phyloP scores from a whole-genome alignment of 352 stramenopile genomes.

The Saprolegnia parasitica region DNA sequence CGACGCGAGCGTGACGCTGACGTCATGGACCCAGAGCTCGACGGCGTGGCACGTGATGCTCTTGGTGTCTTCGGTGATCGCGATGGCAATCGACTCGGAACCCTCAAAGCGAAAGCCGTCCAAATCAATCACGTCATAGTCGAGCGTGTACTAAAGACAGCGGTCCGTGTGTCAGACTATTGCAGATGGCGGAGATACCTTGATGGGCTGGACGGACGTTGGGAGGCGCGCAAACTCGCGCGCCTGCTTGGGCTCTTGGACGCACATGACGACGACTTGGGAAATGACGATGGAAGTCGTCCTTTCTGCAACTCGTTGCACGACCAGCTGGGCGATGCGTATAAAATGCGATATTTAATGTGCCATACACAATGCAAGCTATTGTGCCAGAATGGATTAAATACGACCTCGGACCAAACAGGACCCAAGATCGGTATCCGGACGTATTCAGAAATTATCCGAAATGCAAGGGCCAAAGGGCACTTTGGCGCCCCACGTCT shows the following conservation, averaged over 20 bases:
- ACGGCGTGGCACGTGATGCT: constrained; percentile 91
- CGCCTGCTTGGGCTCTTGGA: background rate
- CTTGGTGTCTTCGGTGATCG: constrained; percentile 53
- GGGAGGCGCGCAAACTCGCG: constrained; percentile 63
- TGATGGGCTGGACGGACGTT: constrained; percentile 47
- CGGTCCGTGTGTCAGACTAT: constrained; percentile 4
- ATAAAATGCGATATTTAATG: background rate
- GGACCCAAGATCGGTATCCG: constrained; percentile 6
- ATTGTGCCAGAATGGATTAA: background rate
- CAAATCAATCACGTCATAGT: constrained; percentile 70
- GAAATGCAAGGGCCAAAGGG: constrained; percentile 11
- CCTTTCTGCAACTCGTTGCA: background rate
- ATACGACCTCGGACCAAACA: background rate
- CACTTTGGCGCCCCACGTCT: background rate
- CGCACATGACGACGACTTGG: background rate
- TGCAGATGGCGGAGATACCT: constrained; percentile 30
- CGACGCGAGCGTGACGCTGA: constrained; percentile 44
- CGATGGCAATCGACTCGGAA: constrained; percentile 52
- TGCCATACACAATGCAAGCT: background rate
- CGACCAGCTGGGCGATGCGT: no score
- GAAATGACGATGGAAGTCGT: constrained; percentile 1
- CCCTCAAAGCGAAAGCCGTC: constrained; percentile 68
- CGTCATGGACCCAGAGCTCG: constrained; percentile 85
- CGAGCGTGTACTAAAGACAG: constrained; percentile 57
- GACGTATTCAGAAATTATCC: constrained; percentile 15